These are phyloP conservation scores for Rhizopogon hawkerae DNA, from an alignment of 1,284 basidiomycete genomes.

Conservation along the genomic window DNA sequence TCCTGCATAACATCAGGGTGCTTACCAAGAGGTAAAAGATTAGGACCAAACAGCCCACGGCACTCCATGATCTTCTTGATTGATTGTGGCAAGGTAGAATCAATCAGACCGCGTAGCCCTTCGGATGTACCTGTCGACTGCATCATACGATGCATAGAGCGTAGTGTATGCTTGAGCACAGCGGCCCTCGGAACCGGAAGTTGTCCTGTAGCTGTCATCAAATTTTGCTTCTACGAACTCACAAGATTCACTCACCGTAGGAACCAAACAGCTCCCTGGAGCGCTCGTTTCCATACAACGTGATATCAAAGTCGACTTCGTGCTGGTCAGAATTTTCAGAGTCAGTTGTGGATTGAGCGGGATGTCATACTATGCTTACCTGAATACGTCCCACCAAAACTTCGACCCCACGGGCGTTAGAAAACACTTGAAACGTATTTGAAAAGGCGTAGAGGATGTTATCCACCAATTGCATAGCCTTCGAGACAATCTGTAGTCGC, in stretches of 20 bases:
- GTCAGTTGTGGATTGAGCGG: constrained; percentile 8
- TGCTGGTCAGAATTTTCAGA: constrained; percentile 34
- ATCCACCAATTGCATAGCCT: constrained; percentile 88
- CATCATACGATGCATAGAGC: constrained; percentile 96
- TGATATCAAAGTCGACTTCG: constrained; percentile 64
- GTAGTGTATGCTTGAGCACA: constrained; percentile 83
- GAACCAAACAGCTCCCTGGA: constrained; percentile 45
- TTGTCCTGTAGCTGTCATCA: constrained; percentile 35
- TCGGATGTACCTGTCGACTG: constrained; percentile 90
- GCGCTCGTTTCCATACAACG: constrained; percentile 40
- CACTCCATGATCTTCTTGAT: constrained; percentile 86
- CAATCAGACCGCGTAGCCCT: constrained; percentile 89
- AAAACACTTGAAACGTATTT: constrained; percentile 85
- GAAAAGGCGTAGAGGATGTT: constrained; percentile 85
- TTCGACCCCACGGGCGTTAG: constrained; percentile 78
- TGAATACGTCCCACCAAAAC: constrained; percentile 81
- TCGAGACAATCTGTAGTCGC: constrained; percentile 69
- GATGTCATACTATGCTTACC: constrained; percentile 36
- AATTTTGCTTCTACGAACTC: neutral
- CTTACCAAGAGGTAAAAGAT: constrained; percentile 74
- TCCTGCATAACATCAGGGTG: neutral
- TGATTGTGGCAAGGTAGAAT: constrained; percentile 80
- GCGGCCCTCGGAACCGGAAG: constrained; percentile 62
- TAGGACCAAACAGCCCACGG: constrained; percentile 78
- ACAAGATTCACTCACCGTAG: constrained; percentile 39